phyloP scores from a whole-genome alignment of 2,329 filamentous ascomycete species.

The Herpomyces periplanetae region DNA sequence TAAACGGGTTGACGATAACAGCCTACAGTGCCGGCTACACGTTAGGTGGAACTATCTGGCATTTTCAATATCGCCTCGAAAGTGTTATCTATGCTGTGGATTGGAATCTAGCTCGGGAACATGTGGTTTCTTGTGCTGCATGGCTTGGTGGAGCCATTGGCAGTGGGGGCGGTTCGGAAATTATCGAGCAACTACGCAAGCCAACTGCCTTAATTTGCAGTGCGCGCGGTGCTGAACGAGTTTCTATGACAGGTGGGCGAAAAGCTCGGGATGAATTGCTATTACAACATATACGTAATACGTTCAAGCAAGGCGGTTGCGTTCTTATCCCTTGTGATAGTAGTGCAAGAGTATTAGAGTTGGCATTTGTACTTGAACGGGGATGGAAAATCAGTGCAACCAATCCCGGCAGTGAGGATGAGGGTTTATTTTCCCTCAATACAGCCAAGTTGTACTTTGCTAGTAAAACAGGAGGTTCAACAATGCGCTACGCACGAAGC shows the following conservation, averaged over 20 bases:
- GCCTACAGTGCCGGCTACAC: conserved; percentile 91
- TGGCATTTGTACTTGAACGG: conserved; percentile 68
- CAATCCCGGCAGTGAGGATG: conserved; percentile 5
- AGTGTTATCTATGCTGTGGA: conserved; percentile 91
- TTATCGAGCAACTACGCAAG: conserved; percentile 67
- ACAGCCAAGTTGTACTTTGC: conserved; percentile 30
- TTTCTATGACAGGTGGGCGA: conserved; percentile 26
- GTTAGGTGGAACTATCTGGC: conserved; percentile 88
- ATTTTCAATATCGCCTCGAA: conserved; percentile 80
- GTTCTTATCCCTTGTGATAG: conserved; percentile 81
- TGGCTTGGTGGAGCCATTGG: conserved; percentile 60
- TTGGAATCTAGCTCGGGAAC: conserved; percentile 91
- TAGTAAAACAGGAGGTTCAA: conserved; percentile 47
- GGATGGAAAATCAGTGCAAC: conserved; percentile 24
- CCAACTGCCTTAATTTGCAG: conserved; percentile 81
- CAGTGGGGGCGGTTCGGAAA: conserved; percentile 44
- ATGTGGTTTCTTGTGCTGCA: conserved; percentile 63
- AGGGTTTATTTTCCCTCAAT: conserved; percentile 10
- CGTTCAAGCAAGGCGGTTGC: conserved; percentile 43
- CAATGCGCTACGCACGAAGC: conserved; percentile 58
- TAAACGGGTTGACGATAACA: conserved; percentile 70
- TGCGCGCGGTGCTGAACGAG: conserved; percentile 32
- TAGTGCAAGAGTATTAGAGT: conserved; percentile 61
- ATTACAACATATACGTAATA: conserved; percentile 37
- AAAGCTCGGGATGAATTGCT: conserved; percentile 53